Evolutionary conservation across 116 monocot genomes (phyloP), one percentile per base, ranked within the genome.

Genomic region (Papilionanthe hybrid): DNA sequence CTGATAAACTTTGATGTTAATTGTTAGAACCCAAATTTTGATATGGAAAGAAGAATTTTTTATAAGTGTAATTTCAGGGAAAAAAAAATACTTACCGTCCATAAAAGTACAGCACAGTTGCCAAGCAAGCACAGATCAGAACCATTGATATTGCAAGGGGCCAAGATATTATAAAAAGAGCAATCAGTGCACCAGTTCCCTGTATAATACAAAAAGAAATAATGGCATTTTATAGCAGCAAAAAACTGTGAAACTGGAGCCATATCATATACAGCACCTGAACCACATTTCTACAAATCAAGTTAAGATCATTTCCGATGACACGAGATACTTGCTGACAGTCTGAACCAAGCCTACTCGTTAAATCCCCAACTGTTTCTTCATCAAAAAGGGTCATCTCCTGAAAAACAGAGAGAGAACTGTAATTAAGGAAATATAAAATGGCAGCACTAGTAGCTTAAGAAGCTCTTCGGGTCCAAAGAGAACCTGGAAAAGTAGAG

Each of bases 281-380:
- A 90, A 98, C 90, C 2, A 87, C 32, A 88, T 91, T 91, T 78
- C 98, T 92, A 78, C 80, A 88, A 69, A 98, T 94, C 71, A 92
- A 30, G 84, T 98, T 94, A 83, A 98, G 93, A 90, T 98, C 97
- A 79, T 87, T 84, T 81, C 93, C 92, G 75, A 98, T 92, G 72
- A 98, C 90, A 81, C 91, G 90, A 65, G 97, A 98, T 42, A 98
- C 92, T 94, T 94, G 97, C 77, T 98, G 97, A 84, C 97, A 94
- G 72, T 98, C 97, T 75, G 97, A 82, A 28, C 97, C 94, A 87
- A 98, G 97, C 56, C 97, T 98, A 76, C 94, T 98, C 7, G 97
- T 94, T 77, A 98, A 86, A 87, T 92, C 91, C 81, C 97, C 97
- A 86, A 98, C 93, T 72, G 97, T 88, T 91, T 92, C 92, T 79